Evolutionary conservation across 495 filamentous ascomycete genomes (phyloP).

Genomic region (Cetradonia linearis): DNA sequence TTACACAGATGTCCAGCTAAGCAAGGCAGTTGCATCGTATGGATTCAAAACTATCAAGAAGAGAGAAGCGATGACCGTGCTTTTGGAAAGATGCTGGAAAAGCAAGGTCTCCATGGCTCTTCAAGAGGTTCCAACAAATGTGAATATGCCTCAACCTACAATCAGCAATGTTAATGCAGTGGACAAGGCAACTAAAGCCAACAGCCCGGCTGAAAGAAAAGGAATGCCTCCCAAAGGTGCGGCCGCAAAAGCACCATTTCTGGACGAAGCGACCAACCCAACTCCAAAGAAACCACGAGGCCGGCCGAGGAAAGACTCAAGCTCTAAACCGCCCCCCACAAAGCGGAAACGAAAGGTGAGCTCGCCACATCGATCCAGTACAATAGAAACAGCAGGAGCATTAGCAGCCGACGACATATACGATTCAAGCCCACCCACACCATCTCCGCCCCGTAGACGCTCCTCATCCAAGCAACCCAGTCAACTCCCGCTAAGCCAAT

Average conservation of each 20-base stretch:
- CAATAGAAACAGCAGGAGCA: slow-evolving; percentile 6
- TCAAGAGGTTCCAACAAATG: slow-evolving; percentile 15
- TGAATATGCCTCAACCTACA: slow-evolving; percentile 4
- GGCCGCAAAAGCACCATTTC: background rate
- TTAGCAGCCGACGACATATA: slow-evolving; percentile 24
- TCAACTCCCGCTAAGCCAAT: slow-evolving; percentile 9
- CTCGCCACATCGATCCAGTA: background rate
- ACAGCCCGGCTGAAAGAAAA: slow-evolving; percentile 19
- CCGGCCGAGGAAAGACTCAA: slow-evolving; percentile 34
- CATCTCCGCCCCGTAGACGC: slow-evolving; percentile 8
- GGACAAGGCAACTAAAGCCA: slow-evolving; percentile 28
- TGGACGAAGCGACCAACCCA: background rate
- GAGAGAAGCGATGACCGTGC: slow-evolving; percentile 58
- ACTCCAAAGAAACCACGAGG: slow-evolving; percentile 31
- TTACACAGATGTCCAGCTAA: slow-evolving; percentile 53
- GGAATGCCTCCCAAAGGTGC: slow-evolving; percentile 16
- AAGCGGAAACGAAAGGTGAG: slow-evolving; percentile 14
- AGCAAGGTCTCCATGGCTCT: slow-evolving; percentile 30
- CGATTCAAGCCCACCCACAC: slow-evolving; percentile 14
- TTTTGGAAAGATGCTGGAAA: slow-evolving; percentile 67
- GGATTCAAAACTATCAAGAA: slow-evolving; percentile 68
- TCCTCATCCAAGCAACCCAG: background rate
- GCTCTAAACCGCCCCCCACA: slow-evolving; percentile 10
- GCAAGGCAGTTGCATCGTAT: slow-evolving; percentile 50
- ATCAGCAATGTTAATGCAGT: slow-evolving; percentile 4